These are phyloP conservation scores for Choanephora cucurbitarum DNA, from an alignment of 371 early-diverging fungal genomes.

Conservation along the genomic window DNA sequence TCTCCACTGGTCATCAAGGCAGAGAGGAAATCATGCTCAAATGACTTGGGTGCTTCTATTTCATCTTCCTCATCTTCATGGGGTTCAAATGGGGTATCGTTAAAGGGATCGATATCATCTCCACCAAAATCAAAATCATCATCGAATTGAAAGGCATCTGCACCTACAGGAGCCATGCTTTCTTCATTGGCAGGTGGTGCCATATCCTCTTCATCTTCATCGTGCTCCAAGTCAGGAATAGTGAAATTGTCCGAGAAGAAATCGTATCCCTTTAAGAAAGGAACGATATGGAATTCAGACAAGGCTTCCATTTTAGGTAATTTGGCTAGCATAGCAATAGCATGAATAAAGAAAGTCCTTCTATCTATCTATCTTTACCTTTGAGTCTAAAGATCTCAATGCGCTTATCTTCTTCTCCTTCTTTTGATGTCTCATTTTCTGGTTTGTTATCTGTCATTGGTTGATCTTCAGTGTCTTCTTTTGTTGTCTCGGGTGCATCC, in stretches of 20 bases:
- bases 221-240: conserved; percentile 25
- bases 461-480: conserved; percentile 4
- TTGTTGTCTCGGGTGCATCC: too few relatives aligned
- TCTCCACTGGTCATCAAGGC: conserved; percentile 50
- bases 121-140: conserved; percentile 15
- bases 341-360: too few relatives aligned
- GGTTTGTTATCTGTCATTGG: conserved; percentile 10
- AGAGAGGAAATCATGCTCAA: conserved; percentile 45
- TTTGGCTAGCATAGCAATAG: too few relatives aligned
- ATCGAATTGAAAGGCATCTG: conserved; percentile 16
- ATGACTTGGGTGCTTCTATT: conserved; percentile 20
- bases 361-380: conserved; percentile 17
- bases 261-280: conserved; percentile 63
- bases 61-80: conserved; percentile 28
- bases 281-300: conserved; percentile 61
- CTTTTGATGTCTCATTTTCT: too few relatives aligned
- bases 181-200: too few relatives aligned
- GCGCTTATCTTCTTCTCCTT: conserved; percentile 5
- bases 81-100: conserved; percentile 12
- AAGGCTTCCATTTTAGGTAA: conserved; percentile 48
- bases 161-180: conserved; percentile 3
- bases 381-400: conserved; percentile 33
- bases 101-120: conserved; percentile 23
- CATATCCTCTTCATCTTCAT: too few relatives aligned
- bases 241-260: conserved; percentile 43